Evolutionary conservation across 257 asterid species (phyloP), one percentile per base, ranked within the genome.

Genomic region (Striga asiatica): DNA sequence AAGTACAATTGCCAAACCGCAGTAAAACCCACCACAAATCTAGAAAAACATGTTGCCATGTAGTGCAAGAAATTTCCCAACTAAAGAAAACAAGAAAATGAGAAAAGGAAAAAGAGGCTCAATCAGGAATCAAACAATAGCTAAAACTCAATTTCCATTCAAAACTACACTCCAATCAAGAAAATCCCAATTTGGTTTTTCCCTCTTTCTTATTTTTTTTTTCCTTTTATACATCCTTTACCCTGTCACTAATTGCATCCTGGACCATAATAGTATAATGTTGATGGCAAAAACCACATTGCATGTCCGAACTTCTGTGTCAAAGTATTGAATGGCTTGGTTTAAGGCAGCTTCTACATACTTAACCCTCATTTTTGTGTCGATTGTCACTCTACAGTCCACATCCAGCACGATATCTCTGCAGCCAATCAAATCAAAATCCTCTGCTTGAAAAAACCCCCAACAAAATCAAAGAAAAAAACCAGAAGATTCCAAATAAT

Each of bases 321-420:
- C 97, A 56, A 88, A 88, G 56, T 65, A 88, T 43, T 80, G 83
- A 64, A 88, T 84, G 61, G 84, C 97, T 75, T 88, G 97, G 56
- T 82, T 75, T 42, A 88, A 64, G 62, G 89, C 94, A 47, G 95
- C 79, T 50, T 88, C 95, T 20, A 88, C 66, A 67, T 76, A 88
- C 51, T 76, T 78, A 65, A 81, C 82, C 68, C 97, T 78, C 97
- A 84, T 88, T 52, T 74, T 88, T 10, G n/a, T n/a, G 93, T 80
- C 0, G 97, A 76, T 55, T 88, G 95, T 27, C 97, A 84, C 71
- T 88, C 97, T 32, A 93, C 95, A 7, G 77, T 84, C 97, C 97
- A 88, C 95, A 88, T 88, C 97, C 97, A 88, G 38, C 97, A 88
- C 32, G 97, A 88, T 66, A 88, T 88, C 68, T 84, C 96, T 88